A percentile compares a stretch with the other conserved stretches of the same genome.
These are phyloP conservation scores for Oryza punctata DNA, from an alignment of 176 grass and related monocot species.

Conservation along the genomic window DNA sequence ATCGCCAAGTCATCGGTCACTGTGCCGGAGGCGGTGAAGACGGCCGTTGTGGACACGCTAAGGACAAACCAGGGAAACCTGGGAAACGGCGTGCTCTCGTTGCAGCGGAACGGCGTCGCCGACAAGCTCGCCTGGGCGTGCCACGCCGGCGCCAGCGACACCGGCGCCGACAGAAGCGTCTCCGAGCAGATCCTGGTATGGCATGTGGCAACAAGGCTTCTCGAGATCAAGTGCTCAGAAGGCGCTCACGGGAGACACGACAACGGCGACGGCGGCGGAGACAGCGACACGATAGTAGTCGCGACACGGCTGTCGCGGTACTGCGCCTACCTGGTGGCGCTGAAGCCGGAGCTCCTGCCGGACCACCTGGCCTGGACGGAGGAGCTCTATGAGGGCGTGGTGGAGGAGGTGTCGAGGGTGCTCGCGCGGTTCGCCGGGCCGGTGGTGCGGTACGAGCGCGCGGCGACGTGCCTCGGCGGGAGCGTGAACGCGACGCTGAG, in stretches of 20 bases:
- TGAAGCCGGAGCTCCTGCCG: conserved; percentile 43
- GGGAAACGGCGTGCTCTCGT: conserved; percentile 26
- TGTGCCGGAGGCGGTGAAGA: conserved; percentile 46
- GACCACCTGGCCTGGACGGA: conserved; percentile 48
- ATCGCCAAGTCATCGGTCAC: conserved; percentile 26
- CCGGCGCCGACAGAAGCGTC: conserved; percentile 14
- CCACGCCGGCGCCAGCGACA: background rate
- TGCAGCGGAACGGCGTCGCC: conserved; percentile 38
- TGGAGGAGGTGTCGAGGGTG: conserved; percentile 44
- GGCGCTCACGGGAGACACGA: background rate
- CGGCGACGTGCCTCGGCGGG: conserved; percentile 33
- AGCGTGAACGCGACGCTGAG: conserved; percentile 46
- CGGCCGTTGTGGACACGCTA: conserved; percentile 6
- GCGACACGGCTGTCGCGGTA: conserved; percentile 44
- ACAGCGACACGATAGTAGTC: background rate
- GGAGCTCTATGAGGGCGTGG: conserved; percentile 48
- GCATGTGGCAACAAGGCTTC: conserved; percentile 44
- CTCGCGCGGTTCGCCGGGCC: conserved; percentile 41
- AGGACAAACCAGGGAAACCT: conserved; percentile 25
- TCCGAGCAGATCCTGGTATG: conserved; percentile 47
- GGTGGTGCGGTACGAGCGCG: conserved; percentile 41
- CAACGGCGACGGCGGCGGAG: background rate
- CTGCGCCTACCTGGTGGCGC: conserved; percentile 48
- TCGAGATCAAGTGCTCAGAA: conserved; percentile 38
- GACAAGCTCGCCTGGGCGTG: conserved; percentile 50